A percentile compares a stretch with the other conserved stretches of the same genome.
phyloP scores from a whole-genome alignment of 768 basidiomycete genomes.

The Tephrocybe sp. region DNA sequence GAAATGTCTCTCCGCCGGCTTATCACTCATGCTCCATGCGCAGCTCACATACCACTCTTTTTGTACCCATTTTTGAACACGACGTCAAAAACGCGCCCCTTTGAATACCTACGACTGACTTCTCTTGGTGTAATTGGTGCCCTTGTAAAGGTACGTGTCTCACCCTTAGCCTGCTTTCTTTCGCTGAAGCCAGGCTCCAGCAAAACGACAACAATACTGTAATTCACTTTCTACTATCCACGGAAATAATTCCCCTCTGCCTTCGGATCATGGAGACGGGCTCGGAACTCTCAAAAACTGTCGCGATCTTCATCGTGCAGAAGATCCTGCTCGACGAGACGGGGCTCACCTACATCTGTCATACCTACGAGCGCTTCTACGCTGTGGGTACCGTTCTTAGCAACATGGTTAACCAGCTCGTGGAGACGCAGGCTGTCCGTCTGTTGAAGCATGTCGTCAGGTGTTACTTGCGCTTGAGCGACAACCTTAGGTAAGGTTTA shows the following conservation, averaged over 20 bases:
- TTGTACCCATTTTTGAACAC: conserved; percentile 99
- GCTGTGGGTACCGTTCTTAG: conserved; percentile 97
- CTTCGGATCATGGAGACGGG: conserved; percentile 99
- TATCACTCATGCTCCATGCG: conserved; percentile 51
- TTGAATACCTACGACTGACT: conserved; percentile 98
- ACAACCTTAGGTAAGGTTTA: conserved; percentile 81
- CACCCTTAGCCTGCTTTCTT: not conserved
- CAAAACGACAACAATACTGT: conserved; percentile 99
- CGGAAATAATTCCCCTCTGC: conserved; percentile 99
- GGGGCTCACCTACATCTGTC: conserved; percentile 97
- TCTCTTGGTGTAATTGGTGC: conserved; percentile 99
- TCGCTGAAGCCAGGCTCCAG: conserved; percentile 36
- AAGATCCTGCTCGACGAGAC: conserved; percentile 97
- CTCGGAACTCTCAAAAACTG: conserved; percentile 96
- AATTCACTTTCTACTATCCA: conserved; percentile 97
- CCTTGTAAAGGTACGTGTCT: conserved; percentile 80
- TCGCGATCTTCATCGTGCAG: conserved; percentile 99
- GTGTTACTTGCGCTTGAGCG: conserved; percentile 93
- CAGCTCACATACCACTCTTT: conserved; percentile 97
- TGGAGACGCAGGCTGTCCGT: conserved; percentile 96
- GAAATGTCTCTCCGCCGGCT: conserved; percentile 1
- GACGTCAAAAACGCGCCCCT: conserved; percentile 98
- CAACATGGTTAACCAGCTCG: conserved; percentile 98
- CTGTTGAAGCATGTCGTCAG: conserved; percentile 97
- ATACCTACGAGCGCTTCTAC: conserved; percentile 99